Percentiles rank a stretch among this genome's conserved stretches.
These are phyloP conservation scores for Coix lacrymajobi DNA, from an alignment of 176 grass and related monocot genomes.

Conservation along the genomic window DNA sequence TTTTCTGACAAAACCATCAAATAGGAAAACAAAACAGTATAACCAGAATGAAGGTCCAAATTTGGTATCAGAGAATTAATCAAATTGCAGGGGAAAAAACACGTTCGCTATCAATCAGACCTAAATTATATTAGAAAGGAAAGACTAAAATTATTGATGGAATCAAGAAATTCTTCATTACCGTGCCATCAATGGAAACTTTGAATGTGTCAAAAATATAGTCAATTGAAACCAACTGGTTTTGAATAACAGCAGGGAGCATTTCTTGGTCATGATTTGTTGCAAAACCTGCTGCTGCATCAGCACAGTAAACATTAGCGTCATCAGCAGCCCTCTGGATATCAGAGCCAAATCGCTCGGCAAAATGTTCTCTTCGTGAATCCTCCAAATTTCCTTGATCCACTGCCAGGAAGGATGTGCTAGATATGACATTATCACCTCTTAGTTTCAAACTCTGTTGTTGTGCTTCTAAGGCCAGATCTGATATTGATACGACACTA, in stretches of 20 bases:
- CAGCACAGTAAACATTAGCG: slow-evolving; percentile 28
- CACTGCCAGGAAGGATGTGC: slow-evolving; percentile 21
- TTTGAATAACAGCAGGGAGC: slow-evolving; percentile 27
- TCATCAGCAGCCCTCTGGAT: slow-evolving; percentile 18
- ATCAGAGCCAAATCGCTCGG: neutral
- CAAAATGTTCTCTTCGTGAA: neutral
- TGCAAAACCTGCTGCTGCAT: slow-evolving; percentile 11
- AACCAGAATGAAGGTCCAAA: neutral
- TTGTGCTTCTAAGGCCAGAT: slow-evolving; percentile 32
- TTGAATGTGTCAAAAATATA: slow-evolving; percentile 16
- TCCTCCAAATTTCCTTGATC: slow-evolving; percentile 11
- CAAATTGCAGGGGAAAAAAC: neutral
- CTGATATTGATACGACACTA: slow-evolving; percentile 48
- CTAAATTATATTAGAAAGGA: neutral
- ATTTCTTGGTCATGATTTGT: slow-evolving; percentile 32
- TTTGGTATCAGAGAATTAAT: neutral
- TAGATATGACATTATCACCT: slow-evolving; percentile 12
- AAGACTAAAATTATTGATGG: neutral
- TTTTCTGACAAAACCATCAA: neutral
- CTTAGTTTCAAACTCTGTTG: slow-evolving; percentile 14
- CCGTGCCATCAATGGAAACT: slow-evolving; percentile 20
- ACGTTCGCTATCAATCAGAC: neutral
- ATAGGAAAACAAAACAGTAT: neutral
- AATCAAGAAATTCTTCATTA: slow-evolving; percentile 23
- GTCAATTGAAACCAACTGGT: slow-evolving; percentile 30